These are phyloP conservation scores for Blastocystis sp. DNA, from an alignment of 352 stramenopile genomes.

Conservation along the genomic window DNA sequence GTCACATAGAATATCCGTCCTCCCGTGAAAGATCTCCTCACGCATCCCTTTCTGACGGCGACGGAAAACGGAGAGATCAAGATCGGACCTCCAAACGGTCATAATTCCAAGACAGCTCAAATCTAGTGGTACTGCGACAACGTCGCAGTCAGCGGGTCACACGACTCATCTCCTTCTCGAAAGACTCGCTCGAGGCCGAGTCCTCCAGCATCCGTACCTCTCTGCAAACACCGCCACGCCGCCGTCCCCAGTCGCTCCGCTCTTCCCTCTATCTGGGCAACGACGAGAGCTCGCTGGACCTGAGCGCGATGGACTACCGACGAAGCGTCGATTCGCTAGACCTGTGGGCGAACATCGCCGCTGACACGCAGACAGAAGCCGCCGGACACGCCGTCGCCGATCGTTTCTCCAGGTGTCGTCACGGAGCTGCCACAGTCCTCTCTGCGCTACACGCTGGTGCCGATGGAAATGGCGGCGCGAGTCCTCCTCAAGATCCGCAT, in stretches of 20 bases:
- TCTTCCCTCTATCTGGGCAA: too few species aligned
- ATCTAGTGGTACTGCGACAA: not conserved
- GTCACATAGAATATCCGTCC: conserved; percentile 7
- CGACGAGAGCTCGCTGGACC: too few species aligned
- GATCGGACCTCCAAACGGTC: not conserved
- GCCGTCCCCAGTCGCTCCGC: too few species aligned
- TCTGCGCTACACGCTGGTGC: conserved; percentile 6
- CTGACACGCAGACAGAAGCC: too few species aligned
- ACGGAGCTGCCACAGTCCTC: not conserved
- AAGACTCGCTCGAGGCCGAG: not conserved
- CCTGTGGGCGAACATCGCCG: too few species aligned
- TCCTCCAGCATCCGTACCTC: too few species aligned
- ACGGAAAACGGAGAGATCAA: not conserved
- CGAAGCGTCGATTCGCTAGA: too few species aligned
- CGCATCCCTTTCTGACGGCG: not conserved
- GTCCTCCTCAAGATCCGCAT: not conserved
- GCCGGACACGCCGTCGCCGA: conserved; percentile 34
- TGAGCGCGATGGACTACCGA: too few species aligned
- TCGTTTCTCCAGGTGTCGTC: not conserved
- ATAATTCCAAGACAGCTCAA: not conserved
- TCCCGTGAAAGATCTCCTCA: not conserved
- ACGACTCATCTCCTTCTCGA: not conserved
- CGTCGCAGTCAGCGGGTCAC: not conserved
- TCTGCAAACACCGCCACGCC: too few species aligned
- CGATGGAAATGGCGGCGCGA: not conserved